A percentile compares a stretch with the other conserved stretches of the same genome.
These are phyloP conservation scores for Pleodorina starrii DNA, from an alignment of 139 green algal genomes.

Conservation along the genomic window DNA sequence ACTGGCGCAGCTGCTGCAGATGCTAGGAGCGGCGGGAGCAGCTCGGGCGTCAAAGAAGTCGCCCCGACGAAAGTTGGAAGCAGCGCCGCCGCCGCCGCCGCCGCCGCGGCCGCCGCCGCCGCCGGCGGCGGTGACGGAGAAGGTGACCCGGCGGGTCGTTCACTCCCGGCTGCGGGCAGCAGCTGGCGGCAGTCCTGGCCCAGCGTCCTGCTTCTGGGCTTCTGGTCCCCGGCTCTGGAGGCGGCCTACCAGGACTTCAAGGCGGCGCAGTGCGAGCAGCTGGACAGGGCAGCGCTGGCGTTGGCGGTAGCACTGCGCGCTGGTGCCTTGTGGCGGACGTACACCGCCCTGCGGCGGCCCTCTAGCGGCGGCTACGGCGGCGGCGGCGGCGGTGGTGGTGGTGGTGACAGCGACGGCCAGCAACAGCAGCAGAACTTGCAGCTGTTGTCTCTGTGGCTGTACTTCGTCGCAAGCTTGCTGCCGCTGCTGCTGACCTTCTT, in stretches of 20 bases:
- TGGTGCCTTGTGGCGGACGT: not conserved
- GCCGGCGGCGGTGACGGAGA: not conserved
- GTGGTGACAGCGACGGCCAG: too few species aligned
- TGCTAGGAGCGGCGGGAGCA: too few species aligned
- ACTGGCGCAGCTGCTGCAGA: not conserved
- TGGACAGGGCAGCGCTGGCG: not conserved
- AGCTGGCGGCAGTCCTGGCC: not conserved
- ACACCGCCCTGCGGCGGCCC: not conserved
- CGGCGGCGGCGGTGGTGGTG: not conserved
- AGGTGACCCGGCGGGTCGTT: too few species aligned
- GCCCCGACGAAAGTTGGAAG: too few species aligned
- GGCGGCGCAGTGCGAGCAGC: not conserved
- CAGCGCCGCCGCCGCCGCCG: too few species aligned
- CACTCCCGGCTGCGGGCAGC: not conserved
- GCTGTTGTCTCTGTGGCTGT: not conserved
- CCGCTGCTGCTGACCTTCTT: not conserved
- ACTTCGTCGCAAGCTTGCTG: not conserved
- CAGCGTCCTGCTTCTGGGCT: not conserved
- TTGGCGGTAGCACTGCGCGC: not conserved
- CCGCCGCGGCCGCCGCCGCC: too few species aligned
- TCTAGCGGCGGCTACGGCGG: not conserved
- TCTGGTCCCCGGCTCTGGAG: not conserved
- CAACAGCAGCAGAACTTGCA: too few species aligned
- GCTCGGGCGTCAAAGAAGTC: too few species aligned
- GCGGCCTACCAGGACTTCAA: slow-evolving; percentile 16